A percentile compares a stretch with the other conserved stretches of the same genome.
These are phyloP conservation scores for Suillus occidentalis DNA, from an alignment of 768 basidiomycete genomes.

Conservation along the genomic window DNA sequence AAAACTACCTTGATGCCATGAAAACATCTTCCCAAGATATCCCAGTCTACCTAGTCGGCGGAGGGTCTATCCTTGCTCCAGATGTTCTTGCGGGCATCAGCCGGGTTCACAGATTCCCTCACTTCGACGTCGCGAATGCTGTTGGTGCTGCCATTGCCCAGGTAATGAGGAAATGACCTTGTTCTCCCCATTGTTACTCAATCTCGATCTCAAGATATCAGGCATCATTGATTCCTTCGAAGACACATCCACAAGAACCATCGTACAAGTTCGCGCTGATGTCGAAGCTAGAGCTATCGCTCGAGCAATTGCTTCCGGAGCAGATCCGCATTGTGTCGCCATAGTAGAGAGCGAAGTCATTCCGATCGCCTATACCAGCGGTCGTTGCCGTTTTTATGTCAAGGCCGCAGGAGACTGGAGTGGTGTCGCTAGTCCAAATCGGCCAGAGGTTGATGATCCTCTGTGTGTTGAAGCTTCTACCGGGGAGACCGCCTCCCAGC, in stretches of 20 bases:
- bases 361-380: constrained; percentile 39
- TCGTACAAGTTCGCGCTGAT: constrained; percentile 31
- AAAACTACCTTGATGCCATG: constrained; percentile 59
- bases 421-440: constrained; percentile 24
- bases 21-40: constrained; percentile 61
- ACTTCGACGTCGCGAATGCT: constrained; percentile 60
- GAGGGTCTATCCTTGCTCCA: constrained; percentile 62
- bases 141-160: constrained; percentile 53
- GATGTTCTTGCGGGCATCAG: constrained; percentile 50
- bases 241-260: constrained; percentile 35
- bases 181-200: not conserved
- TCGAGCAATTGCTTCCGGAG: constrained; percentile 46
- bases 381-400: constrained; percentile 48
- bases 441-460: constrained; percentile 17
- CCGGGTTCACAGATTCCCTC: constrained; percentile 48
- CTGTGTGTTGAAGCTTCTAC: not conserved
- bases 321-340: constrained; percentile 40
- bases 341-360: constrained; percentile 58
- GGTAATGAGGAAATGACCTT: constrained; percentile 16
- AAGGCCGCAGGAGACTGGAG: constrained; percentile 58
- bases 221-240: constrained; percentile 47
- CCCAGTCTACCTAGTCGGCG: constrained; percentile 63
- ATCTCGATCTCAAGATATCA: constrained; percentile 34
- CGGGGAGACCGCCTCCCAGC: constrained; percentile 6
- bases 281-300: constrained; percentile 42